Evolutionary conservation across 805 yeast genomes (phyloP).

Genomic region (Kuraishia borneana): DNA sequence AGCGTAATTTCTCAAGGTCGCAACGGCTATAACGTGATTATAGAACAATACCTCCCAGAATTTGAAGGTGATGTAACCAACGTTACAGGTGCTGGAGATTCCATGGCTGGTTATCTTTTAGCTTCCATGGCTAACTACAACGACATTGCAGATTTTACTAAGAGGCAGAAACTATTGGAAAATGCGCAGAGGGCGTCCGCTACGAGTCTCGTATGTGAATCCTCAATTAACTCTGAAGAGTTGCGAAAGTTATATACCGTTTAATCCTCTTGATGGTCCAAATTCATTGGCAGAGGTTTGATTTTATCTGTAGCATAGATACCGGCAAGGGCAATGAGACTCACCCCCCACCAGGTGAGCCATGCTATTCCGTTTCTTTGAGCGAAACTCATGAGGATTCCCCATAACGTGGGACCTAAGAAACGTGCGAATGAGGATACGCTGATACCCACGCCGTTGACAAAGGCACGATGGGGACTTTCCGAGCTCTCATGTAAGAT

Average conservation of each 20-base stretch:
- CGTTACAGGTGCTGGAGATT: constrained; percentile 88
- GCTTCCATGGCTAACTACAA: constrained; percentile 22
- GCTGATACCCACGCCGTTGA: constrained; percentile 47
- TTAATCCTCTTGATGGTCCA: neutral
- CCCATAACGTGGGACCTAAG: constrained; percentile 48
- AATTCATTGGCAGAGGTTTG: neutral
- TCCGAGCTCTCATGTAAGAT: constrained; percentile 45
- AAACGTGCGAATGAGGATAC: constrained; percentile 44
- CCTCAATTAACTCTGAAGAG: constrained; percentile 13
- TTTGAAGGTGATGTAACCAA: constrained; percentile 26
- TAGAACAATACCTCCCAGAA: constrained; percentile 48
- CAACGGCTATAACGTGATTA: constrained; percentile 27
- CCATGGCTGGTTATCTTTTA: constrained; percentile 56
- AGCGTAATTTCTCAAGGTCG: constrained; percentile 2
- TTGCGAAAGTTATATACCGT: neutral
- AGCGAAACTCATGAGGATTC: constrained; percentile 14
- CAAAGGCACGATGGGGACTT: constrained; percentile 42
- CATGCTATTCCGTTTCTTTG: constrained; percentile 4
- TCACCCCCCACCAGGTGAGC: constrained; percentile 7
- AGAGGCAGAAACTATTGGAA: constrained; percentile 11
- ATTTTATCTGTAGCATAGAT: neutral
- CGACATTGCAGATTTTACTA: constrained; percentile 2
- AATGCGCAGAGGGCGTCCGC: constrained; percentile 16
- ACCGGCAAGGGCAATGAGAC: neutral
- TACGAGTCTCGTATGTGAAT: constrained; percentile 10